phyloP scores from a whole-genome alignment of 1,284 basidiomycete genomes.

The Leccinum pallidistipes region DNA sequence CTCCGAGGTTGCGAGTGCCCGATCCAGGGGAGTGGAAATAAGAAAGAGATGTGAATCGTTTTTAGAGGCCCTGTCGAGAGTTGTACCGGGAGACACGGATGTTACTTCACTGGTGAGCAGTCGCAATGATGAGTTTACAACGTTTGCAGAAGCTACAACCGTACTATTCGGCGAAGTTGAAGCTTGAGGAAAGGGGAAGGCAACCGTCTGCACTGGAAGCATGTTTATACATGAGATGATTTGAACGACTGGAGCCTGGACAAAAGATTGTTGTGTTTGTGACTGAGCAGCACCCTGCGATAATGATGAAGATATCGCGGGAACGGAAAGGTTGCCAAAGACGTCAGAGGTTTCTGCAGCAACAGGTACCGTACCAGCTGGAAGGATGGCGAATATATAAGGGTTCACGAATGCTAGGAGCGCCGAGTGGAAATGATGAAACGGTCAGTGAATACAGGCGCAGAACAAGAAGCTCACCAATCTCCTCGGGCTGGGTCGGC shows the following conservation, averaged over 20 bases:
- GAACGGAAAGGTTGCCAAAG: constrained; percentile 24
- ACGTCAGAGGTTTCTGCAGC: constrained; percentile 21
- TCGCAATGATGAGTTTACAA: constrained; percentile 48
- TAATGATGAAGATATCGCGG: constrained; percentile 26
- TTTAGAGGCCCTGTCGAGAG: constrained; percentile 1
- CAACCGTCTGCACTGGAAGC: constrained; percentile 60
- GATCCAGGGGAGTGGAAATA: constrained; percentile 74
- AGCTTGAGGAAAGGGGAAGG: constrained; percentile 56
- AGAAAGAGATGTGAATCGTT: constrained; percentile 56
- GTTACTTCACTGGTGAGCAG: constrained; percentile 44
- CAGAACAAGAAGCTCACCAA: constrained; percentile 46
- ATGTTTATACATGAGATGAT: constrained; percentile 80
- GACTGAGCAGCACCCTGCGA: constrained; percentile 20
- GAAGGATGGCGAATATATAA: constrained; percentile 81
- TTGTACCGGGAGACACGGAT: constrained; percentile 47
- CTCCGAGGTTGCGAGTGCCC: constrained; percentile 55
- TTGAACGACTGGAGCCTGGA: constrained; percentile 65
- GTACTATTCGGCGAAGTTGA: constrained; percentile 26
- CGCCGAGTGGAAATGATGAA: not conserved
- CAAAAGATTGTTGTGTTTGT: constrained; percentile 34
- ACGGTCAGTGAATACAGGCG: not conserved
- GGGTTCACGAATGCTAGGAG: constrained; percentile 74
- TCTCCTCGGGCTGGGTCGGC: constrained; percentile 81
- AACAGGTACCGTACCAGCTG: constrained; percentile 58
- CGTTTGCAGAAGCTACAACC: constrained; percentile 24